Evolutionary conservation across 1,284 basidiomycete species (phyloP).

Genomic region (Leccinum subrobustum): DNA sequence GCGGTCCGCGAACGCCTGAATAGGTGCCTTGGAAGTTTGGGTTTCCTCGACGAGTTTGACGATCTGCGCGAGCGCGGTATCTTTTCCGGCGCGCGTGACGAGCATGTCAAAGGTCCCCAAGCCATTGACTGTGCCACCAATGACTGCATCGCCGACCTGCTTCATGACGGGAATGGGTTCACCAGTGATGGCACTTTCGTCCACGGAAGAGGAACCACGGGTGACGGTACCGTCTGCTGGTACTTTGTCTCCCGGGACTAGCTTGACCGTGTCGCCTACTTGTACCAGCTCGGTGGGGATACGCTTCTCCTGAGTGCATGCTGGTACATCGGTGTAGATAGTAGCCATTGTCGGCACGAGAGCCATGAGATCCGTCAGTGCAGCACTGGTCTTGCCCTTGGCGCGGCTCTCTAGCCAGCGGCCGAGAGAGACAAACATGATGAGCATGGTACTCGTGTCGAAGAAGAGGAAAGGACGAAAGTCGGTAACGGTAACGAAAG

Average conservation of each 20-base stretch:
- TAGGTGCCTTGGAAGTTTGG: conserved; percentile 96
- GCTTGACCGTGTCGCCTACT: conserved; percentile 90
- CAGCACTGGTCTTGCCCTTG: conserved; percentile 96
- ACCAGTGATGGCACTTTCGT: conserved; percentile 97
- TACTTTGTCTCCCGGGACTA: conserved; percentile 96
- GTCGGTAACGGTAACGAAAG: conserved; percentile 61
- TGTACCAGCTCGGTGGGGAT: conserved; percentile 95
- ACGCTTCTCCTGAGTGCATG: conserved; percentile 81
- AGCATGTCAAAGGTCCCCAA: conserved; percentile 94
- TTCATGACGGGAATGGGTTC: conserved; percentile 93
- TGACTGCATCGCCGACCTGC: conserved; percentile 78
- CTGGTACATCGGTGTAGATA: conserved; percentile 84
- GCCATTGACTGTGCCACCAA: conserved; percentile 97
- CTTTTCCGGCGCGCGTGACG: conserved; percentile 93
- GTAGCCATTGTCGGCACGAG: conserved; percentile 94
- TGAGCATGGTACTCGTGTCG: conserved; percentile 98
- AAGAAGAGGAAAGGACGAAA: conserved; percentile 92
- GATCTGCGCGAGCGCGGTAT: conserved; percentile 95
- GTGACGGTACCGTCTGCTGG: conserved; percentile 94
- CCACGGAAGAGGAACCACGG: conserved; percentile 83
- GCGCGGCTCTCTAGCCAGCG: conserved; percentile 96
- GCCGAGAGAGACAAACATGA: conserved; percentile 95
- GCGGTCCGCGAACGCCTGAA: conserved; percentile 94
- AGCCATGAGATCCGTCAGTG: conserved; percentile 93
- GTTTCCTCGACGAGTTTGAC: conserved; percentile 97